Evolutionary conservation across 2,329 filamentous ascomycete species (phyloP).

Genomic region (Trichoderma simmonsii): DNA sequence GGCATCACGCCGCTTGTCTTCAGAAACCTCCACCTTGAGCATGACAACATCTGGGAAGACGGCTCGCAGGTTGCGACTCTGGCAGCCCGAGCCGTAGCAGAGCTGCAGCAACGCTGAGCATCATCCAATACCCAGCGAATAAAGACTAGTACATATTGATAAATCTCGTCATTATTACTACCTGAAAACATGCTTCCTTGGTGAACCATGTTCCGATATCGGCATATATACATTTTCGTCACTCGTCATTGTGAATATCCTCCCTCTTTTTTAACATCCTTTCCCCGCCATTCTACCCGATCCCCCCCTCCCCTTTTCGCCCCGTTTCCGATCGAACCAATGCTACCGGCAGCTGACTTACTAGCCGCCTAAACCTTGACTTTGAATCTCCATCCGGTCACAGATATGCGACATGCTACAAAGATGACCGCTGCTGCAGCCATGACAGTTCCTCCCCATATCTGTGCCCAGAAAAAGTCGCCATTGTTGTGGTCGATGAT

Average conservation of each 20-base stretch:
- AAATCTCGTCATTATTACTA: background rate
- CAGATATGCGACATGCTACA: slow-evolving; percentile 32
- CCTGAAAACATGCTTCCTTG: background rate
- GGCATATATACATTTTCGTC: background rate
- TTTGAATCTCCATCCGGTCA: slow-evolving; percentile 36
- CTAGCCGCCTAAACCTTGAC: slow-evolving; percentile 33
- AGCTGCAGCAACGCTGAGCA: background rate
- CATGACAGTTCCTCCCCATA: slow-evolving; percentile 46
- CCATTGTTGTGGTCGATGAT: slow-evolving; percentile 43
- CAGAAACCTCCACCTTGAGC: slow-evolving; percentile 52
- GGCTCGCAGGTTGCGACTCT: slow-evolving; percentile 54
- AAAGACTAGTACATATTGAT: background rate
- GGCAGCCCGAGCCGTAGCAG: slow-evolving; percentile 30
- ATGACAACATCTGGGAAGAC: slow-evolving; percentile 63
- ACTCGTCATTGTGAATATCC: background rate
- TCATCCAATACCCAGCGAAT: background rate
- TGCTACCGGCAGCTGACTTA: background rate
- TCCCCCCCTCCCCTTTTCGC: background rate
- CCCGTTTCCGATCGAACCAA: background rate
- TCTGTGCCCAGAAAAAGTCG: slow-evolving; percentile 42
- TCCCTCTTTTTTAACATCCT: background rate
- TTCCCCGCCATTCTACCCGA: background rate
- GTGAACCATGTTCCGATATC: slow-evolving; percentile 7
- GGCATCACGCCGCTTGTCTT: slow-evolving; percentile 32
- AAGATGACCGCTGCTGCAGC: slow-evolving; percentile 33